Evolutionary conservation across 805 yeast species (phyloP).

Genomic region (Metschnikowia santaceciliae): DNA sequence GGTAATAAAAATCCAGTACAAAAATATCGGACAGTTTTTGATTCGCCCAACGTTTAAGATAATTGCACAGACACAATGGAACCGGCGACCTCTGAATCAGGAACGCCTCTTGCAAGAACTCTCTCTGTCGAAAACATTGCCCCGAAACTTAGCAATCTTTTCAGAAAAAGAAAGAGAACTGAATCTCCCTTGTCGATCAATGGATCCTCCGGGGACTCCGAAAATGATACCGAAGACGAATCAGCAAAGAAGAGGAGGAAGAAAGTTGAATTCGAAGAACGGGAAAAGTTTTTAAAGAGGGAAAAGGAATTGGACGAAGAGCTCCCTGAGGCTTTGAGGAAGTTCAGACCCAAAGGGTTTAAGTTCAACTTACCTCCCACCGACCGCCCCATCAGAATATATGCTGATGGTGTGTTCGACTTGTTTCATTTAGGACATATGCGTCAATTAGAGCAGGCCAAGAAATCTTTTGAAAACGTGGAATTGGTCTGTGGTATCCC

Average conservation of each 20-base stretch:
- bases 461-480: conserved; percentile 83
- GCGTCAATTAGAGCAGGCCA: conserved; percentile 96
- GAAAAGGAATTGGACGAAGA: conserved; percentile 62
- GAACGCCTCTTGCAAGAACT: conserved; percentile 26
- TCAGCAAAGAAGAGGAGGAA: conserved; percentile 18
- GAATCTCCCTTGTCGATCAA: conserved; percentile 10
- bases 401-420: conserved; percentile 98
- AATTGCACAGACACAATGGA: conserved; percentile 1
- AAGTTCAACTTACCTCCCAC: conserved; percentile 76
- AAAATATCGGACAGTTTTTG: neutral
- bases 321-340: conserved; percentile 66
- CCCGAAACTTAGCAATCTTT: conserved; percentile 30
- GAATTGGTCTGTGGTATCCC: conserved; percentile 89
- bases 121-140: conserved; percentile 40
- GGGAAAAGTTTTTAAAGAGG: conserved; percentile 34
- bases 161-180: conserved; percentile 19
- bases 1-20: conserved; percentile 5
- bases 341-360: conserved; percentile 77
- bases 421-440: conserved; percentile 95
- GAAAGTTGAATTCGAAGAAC: conserved; percentile 23
- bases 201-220: conserved; percentile 11
- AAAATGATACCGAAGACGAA: conserved; percentile 9
- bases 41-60: neutral
- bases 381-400: conserved; percentile 85
- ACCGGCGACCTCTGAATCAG: conserved; percentile 9